phyloP scores from a whole-genome alignment of 2,329 filamentous ascomycete species.

The Alternaria solani region DNA sequence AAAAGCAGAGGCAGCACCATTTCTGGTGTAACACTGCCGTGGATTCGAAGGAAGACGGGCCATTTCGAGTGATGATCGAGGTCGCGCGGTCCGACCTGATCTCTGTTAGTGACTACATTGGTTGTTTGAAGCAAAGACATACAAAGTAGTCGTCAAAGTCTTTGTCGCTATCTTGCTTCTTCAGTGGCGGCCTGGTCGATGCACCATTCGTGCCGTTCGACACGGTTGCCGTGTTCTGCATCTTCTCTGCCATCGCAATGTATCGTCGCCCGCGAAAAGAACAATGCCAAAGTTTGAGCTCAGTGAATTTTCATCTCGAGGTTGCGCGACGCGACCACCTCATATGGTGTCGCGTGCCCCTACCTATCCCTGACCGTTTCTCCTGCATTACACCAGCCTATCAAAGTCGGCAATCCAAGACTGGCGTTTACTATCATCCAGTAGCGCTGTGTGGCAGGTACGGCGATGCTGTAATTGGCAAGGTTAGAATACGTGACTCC shows the following conservation, averaged over 20 bases:
- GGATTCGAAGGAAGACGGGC: slow-evolving; percentile 76
- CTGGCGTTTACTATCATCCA: not conserved
- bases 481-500: not conserved
- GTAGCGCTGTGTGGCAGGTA: not conserved
- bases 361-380: not conserved
- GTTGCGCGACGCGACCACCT: not conserved
- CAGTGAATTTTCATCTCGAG: not conserved
- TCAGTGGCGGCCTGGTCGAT: slow-evolving; percentile 18
- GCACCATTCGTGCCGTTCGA: slow-evolving; percentile 17
- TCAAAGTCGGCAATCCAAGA: not conserved
- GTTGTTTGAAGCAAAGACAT: slow-evolving; percentile 46
- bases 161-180: slow-evolving; percentile 36
- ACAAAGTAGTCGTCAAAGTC: slow-evolving; percentile 41
- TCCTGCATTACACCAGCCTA: not conserved
- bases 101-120: slow-evolving; percentile 11
- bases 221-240: slow-evolving; percentile 20
- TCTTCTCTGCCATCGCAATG: slow-evolving; percentile 24
- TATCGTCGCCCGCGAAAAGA: not conserved
- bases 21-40: slow-evolving; percentile 76
- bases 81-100: slow-evolving; percentile 68
- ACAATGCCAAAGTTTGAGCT: not conserved
- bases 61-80: slow-evolving; percentile 77
- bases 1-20: slow-evolving; percentile 74
- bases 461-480: slow-evolving; percentile 1
- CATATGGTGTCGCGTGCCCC: slow-evolving; percentile 4